These are phyloP conservation scores for Leccinum arenicola DNA, from an alignment of 768 basidiomycete species.

Conservation along the genomic window DNA sequence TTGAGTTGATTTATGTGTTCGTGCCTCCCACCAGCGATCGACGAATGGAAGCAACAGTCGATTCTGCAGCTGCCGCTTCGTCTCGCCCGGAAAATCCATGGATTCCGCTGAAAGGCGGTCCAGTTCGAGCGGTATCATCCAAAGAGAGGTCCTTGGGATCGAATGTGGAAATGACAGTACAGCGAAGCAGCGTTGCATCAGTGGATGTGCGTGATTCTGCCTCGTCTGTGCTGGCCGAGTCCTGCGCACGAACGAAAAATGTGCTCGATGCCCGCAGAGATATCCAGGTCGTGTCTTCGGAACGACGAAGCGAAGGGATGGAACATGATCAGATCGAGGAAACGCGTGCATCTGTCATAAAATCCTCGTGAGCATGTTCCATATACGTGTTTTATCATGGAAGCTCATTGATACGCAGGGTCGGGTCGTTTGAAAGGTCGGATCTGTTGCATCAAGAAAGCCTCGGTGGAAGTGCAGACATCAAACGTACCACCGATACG, in stretches of 20 bases:
- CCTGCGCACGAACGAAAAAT: neutral
- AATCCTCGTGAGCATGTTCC: constrained; percentile 1
- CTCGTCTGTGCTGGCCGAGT: neutral
- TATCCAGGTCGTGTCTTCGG: neutral
- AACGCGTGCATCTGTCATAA: neutral
- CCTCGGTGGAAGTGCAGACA: neutral
- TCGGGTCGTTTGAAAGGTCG: neutral
- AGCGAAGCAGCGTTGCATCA: neutral
- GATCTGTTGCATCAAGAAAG: neutral
- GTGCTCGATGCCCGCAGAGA: neutral
- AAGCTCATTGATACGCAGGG: constrained; percentile 5
- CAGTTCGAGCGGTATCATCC: neutral
- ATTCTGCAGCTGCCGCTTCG: neutral
- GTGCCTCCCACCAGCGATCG: neutral
- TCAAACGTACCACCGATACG: neutral
- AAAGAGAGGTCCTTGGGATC: neutral
- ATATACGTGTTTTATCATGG: neutral
- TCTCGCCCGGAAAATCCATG: neutral
- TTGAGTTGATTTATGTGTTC: neutral
- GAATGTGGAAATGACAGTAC: neutral
- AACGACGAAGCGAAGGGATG: neutral
- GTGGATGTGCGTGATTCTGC: neutral
- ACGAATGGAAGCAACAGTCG: no score
- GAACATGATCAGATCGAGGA: neutral
- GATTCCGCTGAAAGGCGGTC: neutral